Evolutionary conservation across 2,329 filamentous ascomycete species (phyloP).

Genomic region (Exserohilum turcica): DNA sequence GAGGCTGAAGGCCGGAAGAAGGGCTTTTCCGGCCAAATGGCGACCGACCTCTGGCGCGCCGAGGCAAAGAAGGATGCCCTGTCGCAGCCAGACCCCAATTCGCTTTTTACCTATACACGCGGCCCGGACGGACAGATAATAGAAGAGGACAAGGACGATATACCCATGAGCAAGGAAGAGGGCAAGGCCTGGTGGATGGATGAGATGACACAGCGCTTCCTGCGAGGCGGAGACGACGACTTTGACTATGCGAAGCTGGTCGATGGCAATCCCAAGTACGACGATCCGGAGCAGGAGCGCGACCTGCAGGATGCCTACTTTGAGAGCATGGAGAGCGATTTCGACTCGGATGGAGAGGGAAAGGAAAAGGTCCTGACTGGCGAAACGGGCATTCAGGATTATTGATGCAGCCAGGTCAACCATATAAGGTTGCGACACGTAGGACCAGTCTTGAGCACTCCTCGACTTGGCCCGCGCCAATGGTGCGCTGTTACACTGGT

Average conservation of each 20-base stretch:
- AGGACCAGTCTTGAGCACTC: not conserved
- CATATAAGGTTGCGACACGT: not conserved
- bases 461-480: not conserved
- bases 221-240: conserved; percentile 74
- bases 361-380: conserved; percentile 47
- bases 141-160: conserved; percentile 63
- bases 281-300: conserved; percentile 66
- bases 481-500: not conserved
- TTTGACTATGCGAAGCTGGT: conserved; percentile 73
- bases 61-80: conserved; percentile 74
- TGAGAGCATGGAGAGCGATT: conserved; percentile 75
- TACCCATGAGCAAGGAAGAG: conserved; percentile 65
- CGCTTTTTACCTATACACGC: conserved; percentile 56
- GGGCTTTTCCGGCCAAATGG: conserved; percentile 78
- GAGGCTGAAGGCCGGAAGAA: conserved; percentile 73
- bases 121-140: conserved; percentile 62
- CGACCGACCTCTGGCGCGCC: conserved; percentile 75
- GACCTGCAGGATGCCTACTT: conserved; percentile 78
- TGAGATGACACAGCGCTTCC: conserved; percentile 74
- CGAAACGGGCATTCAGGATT: conserved; percentile 58
- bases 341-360: conserved; percentile 58
- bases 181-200: conserved; percentile 71
- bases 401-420: conserved; percentile 31
- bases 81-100: conserved; percentile 57
- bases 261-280: conserved; percentile 73